A percentile compares a stretch with the other conserved stretches of the same genome.
These are phyloP conservation scores for Phascolomyces articulosus DNA, from an alignment of 371 early-diverging fungal genomes.

Conservation along the genomic window DNA sequence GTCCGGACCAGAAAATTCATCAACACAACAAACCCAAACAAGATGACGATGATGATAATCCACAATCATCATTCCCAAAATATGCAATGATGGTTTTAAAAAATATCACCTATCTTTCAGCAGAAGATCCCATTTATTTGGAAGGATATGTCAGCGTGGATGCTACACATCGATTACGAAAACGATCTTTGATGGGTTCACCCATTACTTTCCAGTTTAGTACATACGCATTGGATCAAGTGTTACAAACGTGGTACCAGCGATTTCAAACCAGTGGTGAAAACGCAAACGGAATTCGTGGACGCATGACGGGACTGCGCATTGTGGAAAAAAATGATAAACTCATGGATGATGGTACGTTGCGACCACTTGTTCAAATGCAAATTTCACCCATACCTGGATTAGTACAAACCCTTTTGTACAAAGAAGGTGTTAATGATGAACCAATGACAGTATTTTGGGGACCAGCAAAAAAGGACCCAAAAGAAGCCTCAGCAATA, in stretches of 20 bases:
- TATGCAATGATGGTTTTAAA: conserved; percentile 3
- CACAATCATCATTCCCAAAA: not conserved
- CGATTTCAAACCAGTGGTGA: not conserved
- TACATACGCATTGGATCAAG: not conserved
- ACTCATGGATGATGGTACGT: not conserved
- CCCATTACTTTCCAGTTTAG: conserved; percentile 1
- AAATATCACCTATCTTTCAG: not conserved
- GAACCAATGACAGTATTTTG: not conserved
- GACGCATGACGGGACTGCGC: not conserved
- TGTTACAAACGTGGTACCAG: not conserved
- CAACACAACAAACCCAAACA: not conserved
- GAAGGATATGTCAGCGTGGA: not conserved
- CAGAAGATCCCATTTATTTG: not conserved
- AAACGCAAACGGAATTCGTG: not conserved
- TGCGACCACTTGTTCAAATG: conserved; percentile 4
- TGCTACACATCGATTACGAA: not conserved
- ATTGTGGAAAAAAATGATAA: not conserved
- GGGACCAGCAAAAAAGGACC: not conserved
- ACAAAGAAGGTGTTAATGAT: not conserved
- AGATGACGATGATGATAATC: not conserved
- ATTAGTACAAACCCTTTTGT: not conserved
- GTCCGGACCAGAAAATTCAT: not conserved
- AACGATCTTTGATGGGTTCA: not conserved
- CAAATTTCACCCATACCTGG: conserved; percentile 5
- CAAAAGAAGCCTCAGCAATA: not conserved